Evolutionary conservation across 1,139 yeast species (phyloP), one percentile per base, ranked within the genome.

Genomic region (Geotrichum aggregatum): DNA sequence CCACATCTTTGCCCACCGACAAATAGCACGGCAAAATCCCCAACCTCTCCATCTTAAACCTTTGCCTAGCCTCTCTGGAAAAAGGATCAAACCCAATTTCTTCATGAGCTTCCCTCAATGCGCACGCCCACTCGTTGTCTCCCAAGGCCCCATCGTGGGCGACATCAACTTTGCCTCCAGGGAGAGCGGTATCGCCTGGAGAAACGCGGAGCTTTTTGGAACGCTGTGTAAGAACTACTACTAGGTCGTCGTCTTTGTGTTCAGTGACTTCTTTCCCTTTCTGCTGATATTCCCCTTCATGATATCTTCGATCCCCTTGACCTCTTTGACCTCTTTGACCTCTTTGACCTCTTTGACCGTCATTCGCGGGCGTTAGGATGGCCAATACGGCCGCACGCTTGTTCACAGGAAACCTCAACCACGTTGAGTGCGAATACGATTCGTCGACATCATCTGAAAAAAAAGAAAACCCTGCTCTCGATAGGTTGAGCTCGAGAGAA

Each of bases 131-230:
- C 59, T 84, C 87, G 14, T 77, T 67, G 65, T 87, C 96, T 3
- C 72, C 62, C 0, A 76, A 16, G 18, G 11, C 36, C 18, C 36
- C 36, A 44, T 50, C 54, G 2, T 10, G 18, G n/a, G 35, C 31
- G 24, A 30, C 35, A 65, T 88, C 96, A 5, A 92, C 86, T 63
- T 82, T 83, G 2, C 96, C 96, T 2, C 96, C 96, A 3, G 96
- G 96, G n/a, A 88, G 72, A 2, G 95, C 85, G 5, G 87, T 82
- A 64, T 88, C 95, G 1, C 96, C 95, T 0, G 92, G 87, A 66
- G 87, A 88, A 52, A 76, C 77, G 51, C 82, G 73, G 56, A 88
- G 72, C 49, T 76, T 75, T 47, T 84, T 75, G 3, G 92, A 83
- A 58, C 96, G 69, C 57, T 83, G 83, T 2, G 95, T 87, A 47